phyloP scores from a whole-genome alignment of 2,329 filamentous ascomycete species.

The Claviceps spartinae region DNA sequence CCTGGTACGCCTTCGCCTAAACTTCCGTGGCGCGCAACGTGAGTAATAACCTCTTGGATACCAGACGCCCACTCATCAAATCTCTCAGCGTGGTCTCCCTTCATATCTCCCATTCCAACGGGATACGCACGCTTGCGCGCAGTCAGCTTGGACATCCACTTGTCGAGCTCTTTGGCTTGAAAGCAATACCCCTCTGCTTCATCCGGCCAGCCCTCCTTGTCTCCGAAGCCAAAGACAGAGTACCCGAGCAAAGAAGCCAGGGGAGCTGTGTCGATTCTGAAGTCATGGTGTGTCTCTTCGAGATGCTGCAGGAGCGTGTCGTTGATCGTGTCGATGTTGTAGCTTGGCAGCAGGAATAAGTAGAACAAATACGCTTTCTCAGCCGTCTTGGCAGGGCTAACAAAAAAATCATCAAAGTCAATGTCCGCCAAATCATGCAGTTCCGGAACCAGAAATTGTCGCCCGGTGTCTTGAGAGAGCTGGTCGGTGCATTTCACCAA shows the following conservation, averaged over 20 bases:
- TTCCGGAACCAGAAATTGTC: conserved; percentile 41
- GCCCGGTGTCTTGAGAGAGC: conserved; percentile 25
- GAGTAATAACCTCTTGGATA: conserved; percentile 54
- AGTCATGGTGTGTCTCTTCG: conserved; percentile 89
- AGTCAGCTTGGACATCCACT: conserved; percentile 94
- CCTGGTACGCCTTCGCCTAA: conserved; percentile 56
- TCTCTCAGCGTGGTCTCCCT: conserved; percentile 52
- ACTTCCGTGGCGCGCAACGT: conserved; percentile 44
- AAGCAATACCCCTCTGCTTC: conserved; percentile 87
- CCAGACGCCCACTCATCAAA: conserved; percentile 69
- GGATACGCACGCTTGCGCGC: conserved; percentile 77
- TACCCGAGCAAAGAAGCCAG: conserved; percentile 68
- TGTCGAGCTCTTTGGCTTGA: conserved; percentile 80
- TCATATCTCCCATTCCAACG: conserved; percentile 76
- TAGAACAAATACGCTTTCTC: conserved; percentile 59
- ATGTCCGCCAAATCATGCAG: conserved; percentile 70
- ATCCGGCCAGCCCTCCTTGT: conserved; percentile 81
- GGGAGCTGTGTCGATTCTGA: conserved; percentile 83
- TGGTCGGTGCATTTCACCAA: conserved; percentile 39
- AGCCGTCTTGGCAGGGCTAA: conserved; percentile 52
- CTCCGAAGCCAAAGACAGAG: conserved; percentile 87
- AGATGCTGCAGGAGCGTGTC: conserved; percentile 79
- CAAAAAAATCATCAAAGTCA: conserved; percentile 89
- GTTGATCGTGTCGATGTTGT: conserved; percentile 89
- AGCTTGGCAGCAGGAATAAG: conserved; percentile 72